Evolutionary conservation across 2,329 filamentous ascomycete genomes (phyloP).

Genomic region (Cladophialophora immunda): DNA sequence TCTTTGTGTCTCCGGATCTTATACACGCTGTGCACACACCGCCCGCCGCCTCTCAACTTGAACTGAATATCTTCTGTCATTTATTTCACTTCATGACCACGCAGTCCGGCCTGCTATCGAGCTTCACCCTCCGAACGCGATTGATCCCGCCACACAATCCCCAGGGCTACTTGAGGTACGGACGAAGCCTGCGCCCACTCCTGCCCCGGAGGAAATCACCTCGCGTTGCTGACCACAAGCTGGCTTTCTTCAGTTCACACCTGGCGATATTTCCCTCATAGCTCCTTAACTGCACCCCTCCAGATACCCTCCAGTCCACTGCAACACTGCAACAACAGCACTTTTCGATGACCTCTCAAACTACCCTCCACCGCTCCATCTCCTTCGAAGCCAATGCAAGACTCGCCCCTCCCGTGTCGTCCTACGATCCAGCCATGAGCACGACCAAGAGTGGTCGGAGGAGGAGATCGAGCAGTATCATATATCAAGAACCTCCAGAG

Average conservation of each 20-base stretch:
- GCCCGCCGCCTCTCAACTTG: conserved; percentile 18
- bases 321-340: not conserved
- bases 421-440: conserved; percentile 61
- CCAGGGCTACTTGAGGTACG: conserved; percentile 14
- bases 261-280: conserved; percentile 7
- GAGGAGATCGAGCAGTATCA: conserved; percentile 96
- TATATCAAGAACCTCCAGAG: conserved; percentile 96
- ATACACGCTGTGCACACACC: conserved; percentile 16
- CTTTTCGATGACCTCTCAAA: conserved; percentile 55
- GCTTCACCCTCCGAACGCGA: conserved; percentile 29
- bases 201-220: not conserved
- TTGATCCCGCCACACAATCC: conserved; percentile 6
- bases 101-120: conserved; percentile 18
- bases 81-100: conserved; percentile 15
- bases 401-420: conserved; percentile 65
- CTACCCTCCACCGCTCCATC: conserved; percentile 87
- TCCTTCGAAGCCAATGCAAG: conserved; percentile 87
- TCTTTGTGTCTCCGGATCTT: conserved; percentile 19
- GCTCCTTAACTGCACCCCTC: not conserved
- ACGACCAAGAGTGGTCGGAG: conserved; percentile 76
- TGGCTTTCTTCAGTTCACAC: conserved; percentile 5
- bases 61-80: conserved; percentile 18
- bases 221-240: conserved; percentile 14
- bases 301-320: not conserved
- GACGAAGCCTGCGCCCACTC: conserved; percentile 11